A percentile compares a stretch with the other conserved stretches of the same genome.
phyloP scores from a whole-genome alignment of 1,139 yeast species.

The Hyphopichia wangnamkhiaoensis region DNA sequence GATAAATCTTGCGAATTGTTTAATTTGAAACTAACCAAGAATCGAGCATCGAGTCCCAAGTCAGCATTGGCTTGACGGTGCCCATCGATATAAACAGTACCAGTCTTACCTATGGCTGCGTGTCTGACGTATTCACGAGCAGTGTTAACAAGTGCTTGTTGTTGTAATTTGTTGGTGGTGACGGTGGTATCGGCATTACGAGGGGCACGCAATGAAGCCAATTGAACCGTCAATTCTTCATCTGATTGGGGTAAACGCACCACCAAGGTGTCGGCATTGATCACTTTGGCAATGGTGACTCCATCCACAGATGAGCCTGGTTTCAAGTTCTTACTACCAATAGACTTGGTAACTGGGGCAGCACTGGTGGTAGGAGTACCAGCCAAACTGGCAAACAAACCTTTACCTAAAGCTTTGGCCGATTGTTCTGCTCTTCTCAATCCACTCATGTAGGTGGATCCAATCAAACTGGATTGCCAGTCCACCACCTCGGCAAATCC shows the following conservation, averaged over 20 bases:
- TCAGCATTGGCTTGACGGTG: constrained; percentile 58
- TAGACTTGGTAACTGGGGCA: constrained; percentile 17
- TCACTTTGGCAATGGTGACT: constrained; percentile 59
- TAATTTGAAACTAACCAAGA: constrained; percentile 57
- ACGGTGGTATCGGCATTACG: constrained; percentile 59
- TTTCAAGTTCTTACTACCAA: constrained; percentile 24
- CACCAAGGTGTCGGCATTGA: constrained; percentile 69
- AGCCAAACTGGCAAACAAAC: constrained; percentile 55
- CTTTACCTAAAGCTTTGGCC: constrained; percentile 64
- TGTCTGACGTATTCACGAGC: constrained; percentile 76
- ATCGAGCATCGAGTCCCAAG: constrained; percentile 64
- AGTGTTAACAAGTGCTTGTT: constrained; percentile 54
- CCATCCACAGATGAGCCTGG: constrained; percentile 51
- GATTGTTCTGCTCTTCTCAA: constrained; percentile 67
- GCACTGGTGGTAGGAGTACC: constrained; percentile 18
- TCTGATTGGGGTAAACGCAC: constrained; percentile 49
- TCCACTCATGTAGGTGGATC: constrained; percentile 60
- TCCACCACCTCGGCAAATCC: constrained; percentile 80
- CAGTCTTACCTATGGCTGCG: constrained; percentile 69
- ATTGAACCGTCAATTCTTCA: constrained; percentile 62
- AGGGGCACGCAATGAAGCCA: constrained; percentile 76
- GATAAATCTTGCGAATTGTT: constrained; percentile 60
- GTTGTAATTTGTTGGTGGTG: constrained; percentile 38
- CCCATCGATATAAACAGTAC: constrained; percentile 61
- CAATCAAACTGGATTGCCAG: constrained; percentile 79